These are phyloP conservation scores for Podosphaera fusca DNA, from an alignment of 2,329 filamentous ascomycete species.

Conservation along the genomic window DNA sequence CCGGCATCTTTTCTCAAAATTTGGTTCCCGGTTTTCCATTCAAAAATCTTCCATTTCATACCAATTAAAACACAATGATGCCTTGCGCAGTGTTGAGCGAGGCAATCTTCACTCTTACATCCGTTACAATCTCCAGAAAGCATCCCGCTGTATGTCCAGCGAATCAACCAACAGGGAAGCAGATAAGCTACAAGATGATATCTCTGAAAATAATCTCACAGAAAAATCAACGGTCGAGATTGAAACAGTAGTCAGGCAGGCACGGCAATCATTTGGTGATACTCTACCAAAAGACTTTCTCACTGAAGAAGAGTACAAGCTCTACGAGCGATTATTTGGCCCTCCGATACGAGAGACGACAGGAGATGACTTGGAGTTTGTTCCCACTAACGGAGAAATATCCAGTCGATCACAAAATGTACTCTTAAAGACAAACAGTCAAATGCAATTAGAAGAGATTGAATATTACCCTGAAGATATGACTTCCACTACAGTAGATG, in stretches of 20 bases:
- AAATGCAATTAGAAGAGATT: constrained; percentile 39
- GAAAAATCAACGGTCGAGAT: constrained; percentile 17
- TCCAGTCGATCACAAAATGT: constrained; percentile 22
- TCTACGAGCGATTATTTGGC: constrained; percentile 69
- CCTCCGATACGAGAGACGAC: constrained; percentile 39
- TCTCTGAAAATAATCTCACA: not conserved
- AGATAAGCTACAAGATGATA: not conserved
- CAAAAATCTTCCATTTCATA: not conserved
- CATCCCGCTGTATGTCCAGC: not conserved
- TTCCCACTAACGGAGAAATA: constrained; percentile 21
- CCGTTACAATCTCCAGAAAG: not conserved
- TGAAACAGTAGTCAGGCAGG: constrained; percentile 43
- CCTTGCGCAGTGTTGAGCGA: not conserved
- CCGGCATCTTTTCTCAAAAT: not conserved
- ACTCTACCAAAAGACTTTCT: constrained; percentile 50
- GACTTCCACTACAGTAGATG: not conserved
- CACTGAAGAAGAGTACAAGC: constrained; percentile 41
- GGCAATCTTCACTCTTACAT: not conserved
- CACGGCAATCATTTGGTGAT: constrained; percentile 55
- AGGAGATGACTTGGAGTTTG: constrained; percentile 31
- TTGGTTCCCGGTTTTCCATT: not conserved
- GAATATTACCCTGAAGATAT: constrained; percentile 16
- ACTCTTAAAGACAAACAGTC: constrained; percentile 29
- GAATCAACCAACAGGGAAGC: not conserved
- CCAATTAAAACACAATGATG: not conserved